Conservation (phyloP, 2,329 filamentous ascomycete genomes). For the Aureobasidium sp. region DNA sequence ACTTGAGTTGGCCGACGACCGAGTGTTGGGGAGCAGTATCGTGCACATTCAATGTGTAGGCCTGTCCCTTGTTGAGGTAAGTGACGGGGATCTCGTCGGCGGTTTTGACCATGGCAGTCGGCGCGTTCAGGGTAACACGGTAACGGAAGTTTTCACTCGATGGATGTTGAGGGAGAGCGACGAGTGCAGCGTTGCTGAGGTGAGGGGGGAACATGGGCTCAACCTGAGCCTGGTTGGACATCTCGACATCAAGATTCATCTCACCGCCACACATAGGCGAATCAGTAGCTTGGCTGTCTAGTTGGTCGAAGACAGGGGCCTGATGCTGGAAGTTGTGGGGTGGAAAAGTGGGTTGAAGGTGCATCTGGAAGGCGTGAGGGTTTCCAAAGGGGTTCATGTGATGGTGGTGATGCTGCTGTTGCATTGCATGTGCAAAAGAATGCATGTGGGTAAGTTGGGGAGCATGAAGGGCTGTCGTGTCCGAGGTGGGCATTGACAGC, state of each 20-base stretch:
- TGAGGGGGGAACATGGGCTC: slow-evolving; percentile 52
- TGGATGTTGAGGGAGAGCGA: slow-evolving; percentile 31
- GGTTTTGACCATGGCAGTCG: slow-evolving; percentile 92
- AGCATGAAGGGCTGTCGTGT: slow-evolving; percentile 53
- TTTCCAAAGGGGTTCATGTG: slow-evolving; percentile 49
- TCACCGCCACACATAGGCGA: slow-evolving; percentile 54
- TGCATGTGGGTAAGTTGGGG: slow-evolving; percentile 54
- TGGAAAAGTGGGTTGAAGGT: slow-evolving; percentile 54
- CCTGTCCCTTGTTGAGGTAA: slow-evolving; percentile 95
- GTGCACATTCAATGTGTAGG: slow-evolving; percentile 77
- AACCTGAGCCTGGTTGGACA: slow-evolving; percentile 52
- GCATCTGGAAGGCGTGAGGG: slow-evolving; percentile 52
- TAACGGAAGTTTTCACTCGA: slow-evolving; percentile 64
- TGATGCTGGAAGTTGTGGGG: slow-evolving; percentile 76
- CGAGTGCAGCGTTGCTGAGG: slow-evolving; percentile 40
- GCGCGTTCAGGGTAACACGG: slow-evolving; percentile 81
- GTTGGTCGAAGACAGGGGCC: slow-evolving; percentile 69
- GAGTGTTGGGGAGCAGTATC: slow-evolving; percentile 64
- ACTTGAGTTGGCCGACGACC: slow-evolving; percentile 56
- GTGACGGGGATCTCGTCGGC: slow-evolving; percentile 90
- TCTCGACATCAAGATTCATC: slow-evolving; percentile 48
- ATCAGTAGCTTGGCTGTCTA: slow-evolving; percentile 57
- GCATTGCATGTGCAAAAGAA: slow-evolving; percentile 53
- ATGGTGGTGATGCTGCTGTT: slow-evolving; percentile 53
- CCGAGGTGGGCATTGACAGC: slow-evolving; percentile 69